Base-by-base conservation (phyloP, 306 rosid species). In the Leucaena leucocephala region DNA sequence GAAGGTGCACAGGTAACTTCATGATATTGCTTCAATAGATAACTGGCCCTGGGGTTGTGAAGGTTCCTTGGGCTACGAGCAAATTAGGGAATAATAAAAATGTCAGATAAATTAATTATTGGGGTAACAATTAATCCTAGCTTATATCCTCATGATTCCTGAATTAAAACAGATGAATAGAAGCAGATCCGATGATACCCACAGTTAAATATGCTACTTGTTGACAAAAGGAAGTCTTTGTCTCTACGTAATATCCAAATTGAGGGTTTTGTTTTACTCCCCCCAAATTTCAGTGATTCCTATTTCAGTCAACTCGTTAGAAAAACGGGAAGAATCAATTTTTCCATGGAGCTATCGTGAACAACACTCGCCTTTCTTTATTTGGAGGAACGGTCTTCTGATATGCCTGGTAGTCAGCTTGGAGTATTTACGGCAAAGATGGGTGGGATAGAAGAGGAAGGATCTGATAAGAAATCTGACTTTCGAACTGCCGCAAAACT, bases 391-490 rank as follows among this genome's bases (percentile, higher is more conserved):
- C 48, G 13, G 13, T 62, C 36, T 13, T 13, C 15, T 0, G 42
- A 15, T 19, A 39, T 40, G 7, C 13, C 13, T 66, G 80, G 57
- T 43, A 57, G 58, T 14, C n/a, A 4, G 55, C 5, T 54, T n/a
- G 77, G 4, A 45, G 36, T 22, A 2, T 38, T 39, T 11, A 55
- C 39, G 7, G 52, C 59, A 72, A 16, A 14, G 7, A 19, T 65
- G 34, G 27, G 35, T 19, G 8, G 34, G 4, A 57, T 55, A 34
- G 50, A 61, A 14, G 65, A 49, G 22, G 34, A 36, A 5, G 19
- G 54, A 46, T 15, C 42, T 63, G 74, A 36, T 33, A 61, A 39
- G 78, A 80, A 71, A 61, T 79, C 77, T 71, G 72, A 70, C 63
- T 35, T 59, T 71, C 67, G 34, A 17, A 50, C 49, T 34, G 81